These are phyloP conservation scores for Zygotorulaspora danielsina DNA, from an alignment of 805 yeast species.

Conservation along the genomic window DNA sequence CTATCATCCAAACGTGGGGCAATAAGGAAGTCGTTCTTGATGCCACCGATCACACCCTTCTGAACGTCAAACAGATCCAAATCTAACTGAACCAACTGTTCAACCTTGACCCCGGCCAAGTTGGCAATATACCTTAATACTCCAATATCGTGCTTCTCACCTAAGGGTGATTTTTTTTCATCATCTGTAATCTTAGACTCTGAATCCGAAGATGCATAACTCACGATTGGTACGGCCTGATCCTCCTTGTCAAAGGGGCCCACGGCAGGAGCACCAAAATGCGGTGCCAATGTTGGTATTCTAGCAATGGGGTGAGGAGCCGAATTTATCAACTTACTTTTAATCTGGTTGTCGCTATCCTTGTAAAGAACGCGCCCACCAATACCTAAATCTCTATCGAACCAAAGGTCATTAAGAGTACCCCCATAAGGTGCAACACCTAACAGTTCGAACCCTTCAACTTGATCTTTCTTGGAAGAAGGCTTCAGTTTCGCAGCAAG, in stretches of 20 bases:
- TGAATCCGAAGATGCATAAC: constrained; percentile 41
- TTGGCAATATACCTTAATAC: constrained; percentile 66
- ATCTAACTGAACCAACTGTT: constrained; percentile 64
- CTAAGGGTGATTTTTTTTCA: constrained; percentile 59
- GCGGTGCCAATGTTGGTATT: constrained; percentile 83
- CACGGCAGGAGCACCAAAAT: constrained; percentile 66
- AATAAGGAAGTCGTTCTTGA: constrained; percentile 68
- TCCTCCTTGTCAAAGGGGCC: constrained; percentile 77
- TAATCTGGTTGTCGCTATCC: constrained; percentile 36
- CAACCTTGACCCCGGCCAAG: constrained; percentile 53
- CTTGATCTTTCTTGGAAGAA: constrained; percentile 50
- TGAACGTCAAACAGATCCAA: constrained; percentile 79
- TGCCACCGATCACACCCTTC: constrained; percentile 73
- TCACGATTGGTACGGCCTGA: constrained; percentile 73
- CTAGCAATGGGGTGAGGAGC: constrained; percentile 70
- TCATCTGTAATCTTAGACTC: constrained; percentile 37
- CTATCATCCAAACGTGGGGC: constrained; percentile 86
- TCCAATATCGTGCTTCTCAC: constrained; percentile 62
- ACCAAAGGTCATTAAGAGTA: constrained; percentile 60
- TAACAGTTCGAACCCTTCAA: constrained; percentile 70
- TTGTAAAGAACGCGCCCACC: constrained; percentile 71
- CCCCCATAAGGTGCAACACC: constrained; percentile 88
- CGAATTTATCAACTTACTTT: constrained; percentile 48
- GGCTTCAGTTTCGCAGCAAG: constrained; percentile 70
- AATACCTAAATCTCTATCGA: constrained; percentile 81